Evolutionary conservation across 768 basidiomycete genomes (phyloP), one percentile per base, ranked within the genome.

Genomic region (Rhizopogon salebrosus): DNA sequence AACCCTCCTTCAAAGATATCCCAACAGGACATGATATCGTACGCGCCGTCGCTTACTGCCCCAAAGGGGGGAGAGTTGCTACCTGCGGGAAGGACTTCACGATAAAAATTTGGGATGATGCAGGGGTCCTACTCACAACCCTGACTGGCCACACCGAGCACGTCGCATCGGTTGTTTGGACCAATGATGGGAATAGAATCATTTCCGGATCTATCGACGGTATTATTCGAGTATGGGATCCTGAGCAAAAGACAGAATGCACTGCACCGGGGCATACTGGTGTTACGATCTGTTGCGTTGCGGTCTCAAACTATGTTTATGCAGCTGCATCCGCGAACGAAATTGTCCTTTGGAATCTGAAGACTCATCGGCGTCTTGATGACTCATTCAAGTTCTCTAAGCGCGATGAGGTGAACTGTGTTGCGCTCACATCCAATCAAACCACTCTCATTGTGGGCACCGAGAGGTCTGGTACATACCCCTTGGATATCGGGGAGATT

Each of bases 1-100:
- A 42, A 7, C 41, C 22, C 11, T 16, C 31, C 14, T 13, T 41
- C 38, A 20, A 22, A 31, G 40, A 46, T 31, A 40, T 60, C 6
- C 6, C 31, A 20, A 63, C 58, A 1, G 56, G 62, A 29, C 42
- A 39, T 14, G 36, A 49, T 9, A 42, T 23, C 8, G 56, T 63
- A 35, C 72, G 70, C 3, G 16, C 54, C 10, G 39, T 64, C 4
- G 55, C 60, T 8, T 61, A 61, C 55, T 64, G 56, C 6, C n/a
- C 43, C 51, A 14, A 54, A 57, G 29, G 65, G 65, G 10, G 40
- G 27, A 10, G 29, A 37, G 13, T 66, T 24, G 61, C 55, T 14
- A 63, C 63, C 5, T 58, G 57, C 13, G 60, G 60, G 7, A 34
- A 41, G 6, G 65, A 66, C 48, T 41, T 37, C 1, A 59, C 60